Base-by-base conservation (phyloP, 2,329 filamentous ascomycete species). In the Blastomyces percursus region DNA sequence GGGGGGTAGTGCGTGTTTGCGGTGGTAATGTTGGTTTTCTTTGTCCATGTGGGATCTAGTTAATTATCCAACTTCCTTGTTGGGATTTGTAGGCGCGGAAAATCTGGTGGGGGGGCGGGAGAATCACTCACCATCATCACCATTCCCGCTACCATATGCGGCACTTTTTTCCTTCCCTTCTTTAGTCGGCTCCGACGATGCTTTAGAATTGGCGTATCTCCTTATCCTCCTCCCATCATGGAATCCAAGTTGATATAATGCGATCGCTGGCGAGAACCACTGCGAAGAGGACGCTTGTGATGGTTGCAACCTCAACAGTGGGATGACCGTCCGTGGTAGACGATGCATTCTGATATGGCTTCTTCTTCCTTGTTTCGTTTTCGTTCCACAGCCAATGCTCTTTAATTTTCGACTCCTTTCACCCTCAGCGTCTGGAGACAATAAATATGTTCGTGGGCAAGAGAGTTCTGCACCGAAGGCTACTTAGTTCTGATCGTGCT, bases 11-110 rank as follows among this genome's bases (percentile, higher is more conserved):
- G 63, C 32, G 27, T 61, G 52, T 42, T 64, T 48, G 27, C 44
- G 61, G 38, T 63, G 40, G 30, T 62, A 64, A 30, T 59, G 62
- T 30, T 60, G 48, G 4, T 60, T 60, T 63, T 44, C 24, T 40
- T 16, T 55, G 54, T 24, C 3, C 21, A 52, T 30, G 24, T 19
- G 44, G 40, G 35, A 42, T 38, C 9, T 9, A 16, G 27, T 59
- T 35, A 59, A 9, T 30, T 48, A 40, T 42, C 16, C 30, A 42
- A 51, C 14, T 21, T 55, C 8, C 30, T 46, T 59, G 8, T 8
- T 30, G 12, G 7, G 38, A 14, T 30, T 24, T 12, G 12, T 16
- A 46, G 2, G 8, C 32, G 27, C 16, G 30, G 42, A 8, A n/a
- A 21, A 32, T 1, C 4, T 12, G 56, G 27, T 9, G 16, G n/a